These are phyloP conservation scores for Trichomonas gallinae DNA, from an alignment of 208 protist genomes.

Conservation along the genomic window DNA sequence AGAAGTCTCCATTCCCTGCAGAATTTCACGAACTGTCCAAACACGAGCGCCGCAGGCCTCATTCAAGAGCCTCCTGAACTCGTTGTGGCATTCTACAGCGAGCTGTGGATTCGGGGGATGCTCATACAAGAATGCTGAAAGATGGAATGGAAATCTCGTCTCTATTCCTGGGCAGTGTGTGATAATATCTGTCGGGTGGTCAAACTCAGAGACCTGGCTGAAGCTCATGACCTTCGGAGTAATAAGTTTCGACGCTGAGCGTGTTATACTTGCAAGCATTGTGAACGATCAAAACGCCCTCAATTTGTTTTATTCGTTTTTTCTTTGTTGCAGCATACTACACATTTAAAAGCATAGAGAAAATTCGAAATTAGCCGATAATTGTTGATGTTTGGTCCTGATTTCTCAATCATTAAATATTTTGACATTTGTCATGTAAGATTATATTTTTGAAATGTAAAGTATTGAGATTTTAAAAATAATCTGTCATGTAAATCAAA, in stretches of 20 bases:
- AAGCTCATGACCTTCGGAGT: background rate
- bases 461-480: too few relatives aligned
- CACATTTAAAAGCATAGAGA: too few relatives aligned
- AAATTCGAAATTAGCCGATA: too few relatives aligned
- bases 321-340: too few relatives aligned
- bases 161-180: background rate
- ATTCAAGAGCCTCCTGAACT: background rate
- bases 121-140: background rate
- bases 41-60: background rate
- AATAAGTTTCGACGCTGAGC: background rate
- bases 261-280: background rate
- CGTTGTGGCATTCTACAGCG: background rate
- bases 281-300: background rate
- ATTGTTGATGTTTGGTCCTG: too few relatives aligned
- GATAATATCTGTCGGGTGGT: background rate
- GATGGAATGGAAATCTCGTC: background rate
- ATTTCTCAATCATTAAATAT: too few relatives aligned
- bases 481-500: too few relatives aligned
- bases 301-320: too few relatives aligned
- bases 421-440: too few relatives aligned
- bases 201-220: background rate
- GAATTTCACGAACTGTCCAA: conserved; percentile 18
- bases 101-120: background rate
- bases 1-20: background rate
- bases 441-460: too few relatives aligned